Percentiles rank a stretch among this genome's conserved stretches.
Evolutionary conservation across 768 basidiomycete species (phyloP).

Genomic region (Tricholomella constricta): DNA sequence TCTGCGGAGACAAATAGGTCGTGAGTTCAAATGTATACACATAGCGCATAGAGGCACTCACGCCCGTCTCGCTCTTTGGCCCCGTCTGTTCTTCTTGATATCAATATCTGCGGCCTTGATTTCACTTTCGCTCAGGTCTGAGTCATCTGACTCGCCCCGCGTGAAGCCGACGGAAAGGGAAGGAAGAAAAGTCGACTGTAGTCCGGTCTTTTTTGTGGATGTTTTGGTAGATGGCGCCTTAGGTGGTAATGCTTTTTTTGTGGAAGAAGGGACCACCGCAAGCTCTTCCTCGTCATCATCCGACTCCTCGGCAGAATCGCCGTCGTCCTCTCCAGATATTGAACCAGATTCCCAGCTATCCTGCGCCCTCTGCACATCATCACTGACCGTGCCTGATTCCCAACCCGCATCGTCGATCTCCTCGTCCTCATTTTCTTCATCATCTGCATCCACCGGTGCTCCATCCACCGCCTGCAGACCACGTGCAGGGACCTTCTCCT

Average conservation of each 20-base stretch:
- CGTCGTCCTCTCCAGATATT: constrained; percentile 31
- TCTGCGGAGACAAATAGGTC: constrained; percentile 41
- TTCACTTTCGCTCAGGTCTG: constrained; percentile 74
- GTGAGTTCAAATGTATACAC: background rate
- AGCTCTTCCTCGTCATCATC: constrained; percentile 37
- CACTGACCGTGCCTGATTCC: constrained; percentile 45
- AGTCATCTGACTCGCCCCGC: constrained; percentile 75
- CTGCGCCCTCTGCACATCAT: constrained; percentile 29
- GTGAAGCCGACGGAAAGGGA: constrained; percentile 86
- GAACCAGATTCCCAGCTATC: constrained; percentile 61
- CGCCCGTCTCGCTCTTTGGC: constrained; percentile 93
- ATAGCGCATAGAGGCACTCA: constrained; percentile 47
- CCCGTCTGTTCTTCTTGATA: constrained; percentile 83
- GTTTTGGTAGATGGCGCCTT: constrained; percentile 26
- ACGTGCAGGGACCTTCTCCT: constrained; percentile 5
- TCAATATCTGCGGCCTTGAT: constrained; percentile 49
- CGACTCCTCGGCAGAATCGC: constrained; percentile 29
- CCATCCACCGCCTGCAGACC: constrained; percentile 18
- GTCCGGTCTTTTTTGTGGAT: constrained; percentile 24
- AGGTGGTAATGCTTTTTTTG: constrained; percentile 18
- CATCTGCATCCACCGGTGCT: constrained; percentile 2
- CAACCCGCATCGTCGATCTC: constrained; percentile 36
- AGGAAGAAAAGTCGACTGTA: constrained; percentile 76
- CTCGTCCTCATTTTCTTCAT: constrained; percentile 16
- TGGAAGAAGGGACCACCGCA: constrained; percentile 20